phyloP scores from a whole-genome alignment of 352 stramenopile species.

The Globisporangium rhizosaccharum region DNA sequence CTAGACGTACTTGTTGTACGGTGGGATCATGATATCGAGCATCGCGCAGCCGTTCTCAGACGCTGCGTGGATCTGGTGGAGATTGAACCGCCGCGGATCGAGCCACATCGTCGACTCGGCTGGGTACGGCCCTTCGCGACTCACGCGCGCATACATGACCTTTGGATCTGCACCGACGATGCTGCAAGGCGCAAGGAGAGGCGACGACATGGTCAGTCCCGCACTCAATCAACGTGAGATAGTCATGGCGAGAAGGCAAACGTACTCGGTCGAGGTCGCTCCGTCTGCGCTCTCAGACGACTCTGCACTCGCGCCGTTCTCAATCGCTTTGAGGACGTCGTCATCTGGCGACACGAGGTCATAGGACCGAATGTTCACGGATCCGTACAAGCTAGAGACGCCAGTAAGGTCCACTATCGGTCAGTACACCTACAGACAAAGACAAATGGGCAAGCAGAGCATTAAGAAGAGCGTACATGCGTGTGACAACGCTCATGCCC shows the following conservation, averaged over 20 bases:
- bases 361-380: slow-evolving; percentile 68
- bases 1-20: slow-evolving; percentile 72
- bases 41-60: slow-evolving; percentile 67
- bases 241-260: background rate
- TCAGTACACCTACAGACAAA: too few relatives aligned
- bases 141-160: slow-evolving; percentile 58
- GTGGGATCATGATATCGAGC: slow-evolving; percentile 83
- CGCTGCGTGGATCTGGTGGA: slow-evolving; percentile 75
- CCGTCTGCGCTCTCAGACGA: background rate
- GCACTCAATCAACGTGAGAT: background rate
- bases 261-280: background rate
- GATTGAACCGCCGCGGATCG: slow-evolving; percentile 74
- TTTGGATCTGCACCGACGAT: slow-evolving; percentile 30
- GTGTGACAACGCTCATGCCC: slow-evolving; percentile 78
- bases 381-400: slow-evolving; percentile 41
- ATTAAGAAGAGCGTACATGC: slow-evolving; percentile 45
- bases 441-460: background rate
- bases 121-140: slow-evolving; percentile 46
- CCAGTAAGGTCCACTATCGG: too few relatives aligned
- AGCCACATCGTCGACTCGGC: slow-evolving; percentile 74
- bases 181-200: slow-evolving; percentile 13
- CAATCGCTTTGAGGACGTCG: slow-evolving; percentile 14
- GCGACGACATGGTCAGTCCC: background rate
- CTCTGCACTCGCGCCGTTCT: slow-evolving; percentile 8
- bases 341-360: slow-evolving; percentile 51